A percentile compares a stretch with the other conserved stretches of the same genome.
Evolutionary conservation across 2,329 filamentous ascomycete genomes (phyloP).

Genomic region (Microcyclosporella mali): DNA sequence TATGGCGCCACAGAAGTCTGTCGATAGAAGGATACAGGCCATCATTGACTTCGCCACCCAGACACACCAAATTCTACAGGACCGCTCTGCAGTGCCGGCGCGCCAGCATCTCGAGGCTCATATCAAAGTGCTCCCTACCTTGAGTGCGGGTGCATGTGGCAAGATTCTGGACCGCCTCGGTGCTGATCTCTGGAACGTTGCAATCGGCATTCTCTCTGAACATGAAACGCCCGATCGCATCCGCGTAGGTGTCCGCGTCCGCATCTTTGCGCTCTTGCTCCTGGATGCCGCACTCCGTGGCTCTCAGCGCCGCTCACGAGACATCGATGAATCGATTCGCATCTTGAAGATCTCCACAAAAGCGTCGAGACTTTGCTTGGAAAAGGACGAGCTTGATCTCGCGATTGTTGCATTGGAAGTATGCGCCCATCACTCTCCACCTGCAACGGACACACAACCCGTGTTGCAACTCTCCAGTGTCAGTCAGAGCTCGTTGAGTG

Average conservation of each 20-base stretch:
- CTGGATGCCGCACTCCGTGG: conserved; percentile 52
- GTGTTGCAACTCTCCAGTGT: conserved; percentile 13
- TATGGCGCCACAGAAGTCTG: no score
- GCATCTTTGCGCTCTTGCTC: conserved; percentile 60
- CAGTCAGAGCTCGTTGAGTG: conserved; percentile 12
- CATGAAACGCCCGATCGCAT: conserved; percentile 3
- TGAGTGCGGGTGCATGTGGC: no score
- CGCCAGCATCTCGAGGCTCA: no score
- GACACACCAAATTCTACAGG: no score
- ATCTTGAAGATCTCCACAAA: conserved; percentile 64
- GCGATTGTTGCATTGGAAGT: conserved; percentile 58
- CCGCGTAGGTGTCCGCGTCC: conserved; percentile 31
- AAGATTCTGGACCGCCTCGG: conserved; percentile 44
- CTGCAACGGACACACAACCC: conserved; percentile 2
- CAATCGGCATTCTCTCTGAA: conserved; percentile 43
- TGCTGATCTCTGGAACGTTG: conserved; percentile 60
- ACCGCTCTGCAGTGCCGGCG: no score
- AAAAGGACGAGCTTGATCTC: conserved; percentile 51
- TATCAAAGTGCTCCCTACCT: no score
- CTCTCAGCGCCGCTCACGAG: conserved; percentile 18
- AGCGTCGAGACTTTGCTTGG: conserved; percentile 57
- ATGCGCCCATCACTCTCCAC: conserved; percentile 47
- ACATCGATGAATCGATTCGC: conserved; percentile 40
- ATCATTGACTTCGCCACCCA: no score
- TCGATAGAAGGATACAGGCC: no score